Evolutionary conservation across 1,284 basidiomycete genomes (phyloP).

Genomic region (Cutaneotrichosporon mucoides): DNA sequence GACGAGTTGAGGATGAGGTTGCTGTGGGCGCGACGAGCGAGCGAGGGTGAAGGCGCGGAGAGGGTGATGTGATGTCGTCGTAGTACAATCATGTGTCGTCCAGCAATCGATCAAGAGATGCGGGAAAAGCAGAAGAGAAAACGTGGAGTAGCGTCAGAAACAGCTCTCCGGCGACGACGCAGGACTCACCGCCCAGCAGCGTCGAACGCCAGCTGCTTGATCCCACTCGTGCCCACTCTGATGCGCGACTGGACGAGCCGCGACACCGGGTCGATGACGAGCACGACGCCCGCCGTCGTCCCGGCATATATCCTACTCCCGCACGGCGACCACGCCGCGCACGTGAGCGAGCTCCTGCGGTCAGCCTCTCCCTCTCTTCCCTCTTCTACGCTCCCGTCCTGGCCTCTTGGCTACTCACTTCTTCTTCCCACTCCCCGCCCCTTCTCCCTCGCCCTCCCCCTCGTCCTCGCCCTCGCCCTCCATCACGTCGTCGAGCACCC

Average conservation of each 20-base stretch:
- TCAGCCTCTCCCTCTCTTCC: background rate
- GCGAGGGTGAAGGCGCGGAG: too few species aligned
- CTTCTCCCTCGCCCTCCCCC: slow-evolving; percentile 47
- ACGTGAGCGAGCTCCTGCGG: slow-evolving; percentile 25
- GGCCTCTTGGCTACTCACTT: slow-evolving; percentile 4
- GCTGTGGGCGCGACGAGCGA: slow-evolving; percentile 48
- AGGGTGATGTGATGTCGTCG: too few species aligned
- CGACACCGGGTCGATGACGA: slow-evolving; percentile 81
- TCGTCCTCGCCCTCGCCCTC: slow-evolving; percentile 43
- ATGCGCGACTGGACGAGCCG: slow-evolving; percentile 56
- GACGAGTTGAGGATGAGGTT: slow-evolving; percentile 84
- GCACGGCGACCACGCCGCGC: slow-evolving; percentile 57
- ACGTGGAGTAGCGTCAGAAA: background rate
- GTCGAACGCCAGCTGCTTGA: slow-evolving; percentile 81
- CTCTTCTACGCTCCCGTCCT: too few species aligned
- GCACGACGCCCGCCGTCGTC: slow-evolving; percentile 70
- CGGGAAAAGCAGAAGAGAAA: too few species aligned
- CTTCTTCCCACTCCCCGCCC: slow-evolving; percentile 9
- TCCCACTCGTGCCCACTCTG: slow-evolving; percentile 51
- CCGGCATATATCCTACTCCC: slow-evolving; percentile 84
- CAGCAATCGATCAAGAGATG: too few species aligned
- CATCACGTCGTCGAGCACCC: slow-evolving; percentile 60
- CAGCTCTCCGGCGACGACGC: background rate
- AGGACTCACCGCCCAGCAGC: slow-evolving; percentile 65
- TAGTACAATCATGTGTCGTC: too few species aligned